Evolutionary conservation across 768 basidiomycete genomes (phyloP), one percentile per base, ranked within the genome.

Genomic region (Leccinum disarticulatum): DNA sequence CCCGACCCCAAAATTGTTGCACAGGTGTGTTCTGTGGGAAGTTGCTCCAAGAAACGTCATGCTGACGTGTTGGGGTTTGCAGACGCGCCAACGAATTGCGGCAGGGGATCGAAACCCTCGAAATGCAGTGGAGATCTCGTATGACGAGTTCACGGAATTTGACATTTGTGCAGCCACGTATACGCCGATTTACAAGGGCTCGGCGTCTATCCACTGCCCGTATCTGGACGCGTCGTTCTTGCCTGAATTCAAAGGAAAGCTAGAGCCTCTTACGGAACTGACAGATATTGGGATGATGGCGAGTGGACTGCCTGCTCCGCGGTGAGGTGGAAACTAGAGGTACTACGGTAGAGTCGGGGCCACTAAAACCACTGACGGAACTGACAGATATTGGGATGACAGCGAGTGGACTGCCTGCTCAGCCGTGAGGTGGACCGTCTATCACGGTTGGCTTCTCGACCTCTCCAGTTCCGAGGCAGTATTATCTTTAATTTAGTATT

Each of bases 111-210:
- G 94, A 60, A 98, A 97, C 79, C 95, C 96, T 5, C 84, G 93
- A 38, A 93, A 99, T 71, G 86, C 93, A 1, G 82, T 97, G 65
- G 95, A 98, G 69, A 88, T 96, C 61, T 80, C 88, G 22, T 98
- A 97, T 68, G 96, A 99, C 76, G 91, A 96, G 69, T 91, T 91
- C 71, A 93, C 91, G n/a, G 85, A 92, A 56, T 98, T 99, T 75
- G 93, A 95, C 62, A 86, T 98, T 63, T 99, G 97, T 73, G 93
- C 90, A 13, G 94, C 87, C 41, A 90, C 86, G 64, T 91, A 87
- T 69, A 90, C 91, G 22, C 94, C 95, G 48, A 98, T 99, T 70
- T 97, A 95, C 82, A 90, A 90, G 73, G 94, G 95, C 30, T 89
- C 91, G 51, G 85, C 89, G 2, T 81, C 84, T 2, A 88, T 94